phyloP scores from a whole-genome alignment of 1,284 basidiomycete genomes.

The Coniferiporia weirii region DNA sequence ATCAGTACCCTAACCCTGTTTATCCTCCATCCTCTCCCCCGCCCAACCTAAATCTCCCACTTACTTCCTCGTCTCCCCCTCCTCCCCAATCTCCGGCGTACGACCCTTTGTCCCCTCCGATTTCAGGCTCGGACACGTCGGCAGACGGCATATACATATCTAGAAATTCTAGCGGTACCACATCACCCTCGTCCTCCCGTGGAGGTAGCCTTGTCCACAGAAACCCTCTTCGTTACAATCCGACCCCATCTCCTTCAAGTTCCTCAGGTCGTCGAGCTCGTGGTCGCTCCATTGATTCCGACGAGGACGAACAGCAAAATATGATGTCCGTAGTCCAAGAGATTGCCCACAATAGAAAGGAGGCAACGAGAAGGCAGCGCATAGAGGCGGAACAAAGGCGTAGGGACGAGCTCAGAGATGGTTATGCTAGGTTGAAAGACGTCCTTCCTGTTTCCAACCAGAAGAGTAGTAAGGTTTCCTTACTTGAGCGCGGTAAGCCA shows the following conservation, averaged over 20 bases:
- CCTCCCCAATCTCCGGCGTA: conserved; percentile 74
- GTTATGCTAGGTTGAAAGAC: conserved; percentile 82
- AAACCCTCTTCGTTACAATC: conserved; percentile 61
- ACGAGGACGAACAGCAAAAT: conserved; percentile 58
- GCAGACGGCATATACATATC: conserved; percentile 73
- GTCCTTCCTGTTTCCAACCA: conserved; percentile 81
- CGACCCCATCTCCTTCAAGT: conserved; percentile 70
- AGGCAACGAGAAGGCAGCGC: conserved; percentile 74
- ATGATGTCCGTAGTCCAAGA: conserved; percentile 64
- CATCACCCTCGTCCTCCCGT: conserved; percentile 69
- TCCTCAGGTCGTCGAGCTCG: conserved; percentile 60
- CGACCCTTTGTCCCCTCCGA: conserved; percentile 73
- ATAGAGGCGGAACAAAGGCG: conserved; percentile 84
- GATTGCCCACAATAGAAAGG: conserved; percentile 71
- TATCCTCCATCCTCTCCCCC: conserved; percentile 43
- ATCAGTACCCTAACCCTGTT: conserved; percentile 42
- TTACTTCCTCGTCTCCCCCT: conserved; percentile 44
- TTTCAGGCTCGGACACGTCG: conserved; percentile 81
- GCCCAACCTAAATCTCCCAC: conserved; percentile 47
- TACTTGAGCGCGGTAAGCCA: conserved; percentile 75
- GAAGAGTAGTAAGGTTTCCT: conserved; percentile 83
- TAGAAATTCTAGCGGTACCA: conserved; percentile 66
- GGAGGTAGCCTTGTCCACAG: conserved; percentile 70
- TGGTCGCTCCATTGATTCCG: conserved; percentile 63
- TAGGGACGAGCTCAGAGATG: conserved; percentile 81